Conservation (phyloP, 2,329 filamentous ascomycete genomes). For the Penicillium concentricum region DNA sequence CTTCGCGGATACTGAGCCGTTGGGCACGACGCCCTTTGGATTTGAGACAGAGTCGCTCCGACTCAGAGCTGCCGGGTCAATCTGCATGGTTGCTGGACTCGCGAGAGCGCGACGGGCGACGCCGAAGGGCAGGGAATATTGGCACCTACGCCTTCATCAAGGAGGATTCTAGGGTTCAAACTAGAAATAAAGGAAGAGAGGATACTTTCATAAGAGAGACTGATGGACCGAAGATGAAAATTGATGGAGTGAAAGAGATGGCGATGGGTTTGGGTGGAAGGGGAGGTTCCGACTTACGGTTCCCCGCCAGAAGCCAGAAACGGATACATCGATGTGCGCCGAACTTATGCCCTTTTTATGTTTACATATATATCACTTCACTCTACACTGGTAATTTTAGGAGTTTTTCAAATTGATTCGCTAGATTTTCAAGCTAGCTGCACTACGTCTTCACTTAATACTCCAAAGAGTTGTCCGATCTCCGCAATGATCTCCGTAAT, state of each 20-base stretch:
- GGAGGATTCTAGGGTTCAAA: conserved; percentile 18
- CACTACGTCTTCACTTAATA: conserved; percentile 61
- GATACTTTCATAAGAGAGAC: conserved; percentile 9
- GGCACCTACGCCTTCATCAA: conserved; percentile 42
- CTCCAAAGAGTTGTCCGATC: conserved; percentile 60
- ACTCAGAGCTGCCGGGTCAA: conserved; percentile 46
- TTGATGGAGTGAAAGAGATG: conserved; percentile 22
- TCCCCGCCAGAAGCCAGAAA: conserved; percentile 32
- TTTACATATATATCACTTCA: not conserved
- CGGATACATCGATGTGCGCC: conserved; percentile 15
- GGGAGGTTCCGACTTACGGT: conserved; percentile 25
- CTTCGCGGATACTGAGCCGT: conserved; percentile 41
- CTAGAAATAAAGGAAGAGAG: conserved; percentile 8
- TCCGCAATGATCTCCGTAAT: conserved; percentile 55
- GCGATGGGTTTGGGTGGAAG: conserved; percentile 28
- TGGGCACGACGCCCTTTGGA: conserved; percentile 32
- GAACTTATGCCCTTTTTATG: conserved; percentile 36
- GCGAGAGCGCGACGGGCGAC: conserved; percentile 39
- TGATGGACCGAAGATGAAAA: conserved; percentile 28
- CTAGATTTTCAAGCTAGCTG: conserved; percentile 48
- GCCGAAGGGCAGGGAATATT: conserved; percentile 37
- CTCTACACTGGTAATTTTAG: not conserved
- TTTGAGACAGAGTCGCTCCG: conserved; percentile 41
- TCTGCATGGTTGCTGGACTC: conserved; percentile 43
- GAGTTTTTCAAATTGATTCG: not conserved